A percentile compares a stretch with the other conserved stretches of the same genome.
Evolutionary conservation across 345 rosid genomes (phyloP).

Genomic region (Citrus sp.): DNA sequence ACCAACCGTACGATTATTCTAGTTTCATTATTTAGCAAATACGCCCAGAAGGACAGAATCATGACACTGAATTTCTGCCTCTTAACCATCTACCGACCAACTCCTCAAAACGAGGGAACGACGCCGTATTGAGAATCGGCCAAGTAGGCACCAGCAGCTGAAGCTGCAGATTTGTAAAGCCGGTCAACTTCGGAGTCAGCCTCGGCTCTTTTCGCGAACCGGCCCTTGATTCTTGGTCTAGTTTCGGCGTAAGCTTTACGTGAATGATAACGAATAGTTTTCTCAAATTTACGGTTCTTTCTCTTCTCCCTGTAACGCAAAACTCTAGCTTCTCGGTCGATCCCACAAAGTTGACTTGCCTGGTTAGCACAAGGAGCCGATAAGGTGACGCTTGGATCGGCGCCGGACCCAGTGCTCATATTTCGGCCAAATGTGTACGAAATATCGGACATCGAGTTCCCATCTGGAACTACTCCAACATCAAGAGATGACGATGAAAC

Average conservation of each 20-base stretch:
- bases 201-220: slow-evolving; percentile 80
- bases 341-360: slow-evolving; percentile 40
- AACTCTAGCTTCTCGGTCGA: slow-evolving; percentile 88
- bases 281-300: slow-evolving; percentile 94
- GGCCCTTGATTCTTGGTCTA: slow-evolving; percentile 89
- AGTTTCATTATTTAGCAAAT: not conserved
- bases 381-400: slow-evolving; percentile 22
- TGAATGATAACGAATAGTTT: slow-evolving; percentile 92
- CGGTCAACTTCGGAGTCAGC: slow-evolving; percentile 38
- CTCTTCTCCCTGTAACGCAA: slow-evolving; percentile 94
- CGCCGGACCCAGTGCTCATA: slow-evolving; percentile 13
- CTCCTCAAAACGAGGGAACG: slow-evolving; percentile 58
- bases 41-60: not conserved
- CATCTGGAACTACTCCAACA: slow-evolving; percentile 88
- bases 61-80: not conserved
- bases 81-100: too few species aligned
- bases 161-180: slow-evolving; percentile 12
- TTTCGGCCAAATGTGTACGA: slow-evolving; percentile 49
- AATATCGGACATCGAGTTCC: slow-evolving; percentile 53
- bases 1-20: slow-evolving; percentile 11
- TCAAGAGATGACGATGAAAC: slow-evolving; percentile 81
- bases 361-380: slow-evolving; percentile 22
- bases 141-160: slow-evolving; percentile 21
- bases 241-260: slow-evolving; percentile 95
- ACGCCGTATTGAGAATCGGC: slow-evolving; percentile 54